Conservation (phyloP, 2,329 filamentous ascomycete genomes). For the Cytospora chrysosperma region DNA sequence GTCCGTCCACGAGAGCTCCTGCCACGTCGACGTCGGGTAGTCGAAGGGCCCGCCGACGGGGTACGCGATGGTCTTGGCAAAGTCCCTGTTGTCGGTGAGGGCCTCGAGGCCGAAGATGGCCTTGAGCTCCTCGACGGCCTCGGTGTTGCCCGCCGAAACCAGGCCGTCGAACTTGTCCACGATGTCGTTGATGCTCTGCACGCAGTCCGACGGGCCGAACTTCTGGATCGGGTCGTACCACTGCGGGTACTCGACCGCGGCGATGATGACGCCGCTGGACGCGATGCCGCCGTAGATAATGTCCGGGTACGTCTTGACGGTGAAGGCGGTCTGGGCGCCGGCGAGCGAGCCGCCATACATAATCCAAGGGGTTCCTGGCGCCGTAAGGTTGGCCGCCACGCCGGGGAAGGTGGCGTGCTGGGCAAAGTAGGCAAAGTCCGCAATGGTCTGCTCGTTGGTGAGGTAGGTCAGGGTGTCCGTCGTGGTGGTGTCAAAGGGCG, state of each 20-base stretch:
- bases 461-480: conserved; percentile 50
- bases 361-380: conserved; percentile 39
- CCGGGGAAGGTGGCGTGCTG: conserved; percentile 45
- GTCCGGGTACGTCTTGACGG: conserved; percentile 45
- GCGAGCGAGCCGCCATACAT: conserved; percentile 23
- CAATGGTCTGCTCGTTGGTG: conserved; percentile 52
- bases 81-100: conserved; percentile 45
- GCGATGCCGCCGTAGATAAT: conserved; percentile 50
- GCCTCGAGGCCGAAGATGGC: conserved; percentile 46
- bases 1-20: conserved; percentile 52
- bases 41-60: conserved; percentile 47
- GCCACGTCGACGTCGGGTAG: conserved; percentile 52
- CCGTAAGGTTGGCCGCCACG: conserved; percentile 40
- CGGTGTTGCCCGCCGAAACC: conserved; percentile 40
- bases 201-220: conserved; percentile 48
- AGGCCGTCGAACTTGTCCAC: conserved; percentile 50
- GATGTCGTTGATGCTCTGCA: conserved; percentile 48
- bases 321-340: conserved; percentile 33
- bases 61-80: conserved; percentile 47
- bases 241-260: conserved; percentile 43
- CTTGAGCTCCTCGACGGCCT: conserved; percentile 46
- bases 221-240: conserved; percentile 52
- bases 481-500: conserved; percentile 45
- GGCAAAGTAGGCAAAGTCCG: conserved; percentile 52
- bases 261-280: conserved; percentile 43